Evolutionary conservation across 1,139 yeast genomes (phyloP).

Genomic region (Taiozyma onychis): DNA sequence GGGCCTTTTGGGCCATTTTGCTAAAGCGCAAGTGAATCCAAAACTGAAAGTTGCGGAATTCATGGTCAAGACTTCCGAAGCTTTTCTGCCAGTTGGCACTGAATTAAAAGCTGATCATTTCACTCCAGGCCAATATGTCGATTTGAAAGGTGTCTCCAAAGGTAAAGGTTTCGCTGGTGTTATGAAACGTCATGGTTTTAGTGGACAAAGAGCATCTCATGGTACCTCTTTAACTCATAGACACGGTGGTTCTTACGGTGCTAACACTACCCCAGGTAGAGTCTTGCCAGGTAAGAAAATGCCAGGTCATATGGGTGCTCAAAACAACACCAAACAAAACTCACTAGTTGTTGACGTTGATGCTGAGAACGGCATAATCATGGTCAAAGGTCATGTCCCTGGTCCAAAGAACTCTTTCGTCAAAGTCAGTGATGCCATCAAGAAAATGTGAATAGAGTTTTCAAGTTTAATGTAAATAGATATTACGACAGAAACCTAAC

Average conservation of each 20-base stretch:
- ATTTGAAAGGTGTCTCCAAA: conserved; percentile 69
- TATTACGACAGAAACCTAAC: background rate
- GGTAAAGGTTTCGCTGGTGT: conserved; percentile 99
- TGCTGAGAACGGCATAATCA: conserved; percentile 72
- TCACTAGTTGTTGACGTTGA: conserved; percentile 73
- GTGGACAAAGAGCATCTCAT: conserved; percentile 88
- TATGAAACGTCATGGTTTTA: conserved; percentile 93
- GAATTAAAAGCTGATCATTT: conserved; percentile 80
- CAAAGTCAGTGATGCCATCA: conserved; percentile 66
- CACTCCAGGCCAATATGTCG: conserved; percentile 77
- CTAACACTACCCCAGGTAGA: conserved; percentile 91
- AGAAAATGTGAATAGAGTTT: conserved; percentile 13
- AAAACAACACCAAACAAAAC: conserved; percentile 69
- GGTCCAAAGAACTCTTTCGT: conserved; percentile 81
- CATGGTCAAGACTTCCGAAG: conserved; percentile 60
- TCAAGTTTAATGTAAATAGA: background rate
- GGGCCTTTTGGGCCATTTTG: conserved; percentile 70
- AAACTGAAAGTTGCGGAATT: conserved; percentile 73
- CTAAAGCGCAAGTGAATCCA: conserved; percentile 79
- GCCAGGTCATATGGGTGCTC: conserved; percentile 96
- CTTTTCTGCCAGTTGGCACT: conserved; percentile 73
- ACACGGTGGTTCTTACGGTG: conserved; percentile 95
- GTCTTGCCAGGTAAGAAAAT: conserved; percentile 94
- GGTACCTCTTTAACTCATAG: conserved; percentile 95
- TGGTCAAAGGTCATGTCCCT: conserved; percentile 86